Percentiles rank a stretch among this genome's conserved stretches.
These are phyloP conservation scores for Trichoderma sp. DNA, from an alignment of 2,329 filamentous ascomycete genomes.

Conservation along the genomic window DNA sequence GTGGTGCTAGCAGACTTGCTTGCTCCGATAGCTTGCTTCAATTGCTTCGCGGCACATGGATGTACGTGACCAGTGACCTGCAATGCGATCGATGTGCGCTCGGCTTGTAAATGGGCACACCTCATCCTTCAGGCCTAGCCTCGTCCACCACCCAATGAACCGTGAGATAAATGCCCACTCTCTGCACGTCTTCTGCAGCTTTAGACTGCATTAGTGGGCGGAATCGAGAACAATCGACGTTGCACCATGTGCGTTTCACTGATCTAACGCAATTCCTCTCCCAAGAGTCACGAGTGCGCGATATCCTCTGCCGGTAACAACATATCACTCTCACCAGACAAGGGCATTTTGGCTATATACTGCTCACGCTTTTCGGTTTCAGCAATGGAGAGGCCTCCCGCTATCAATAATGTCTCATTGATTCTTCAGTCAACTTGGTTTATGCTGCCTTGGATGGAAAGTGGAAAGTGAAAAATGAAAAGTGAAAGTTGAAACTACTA, in stretches of 20 bases:
- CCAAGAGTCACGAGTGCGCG: background rate
- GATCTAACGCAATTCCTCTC: background rate
- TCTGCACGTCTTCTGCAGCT: constrained; percentile 6
- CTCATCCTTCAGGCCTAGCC: constrained; percentile 3
- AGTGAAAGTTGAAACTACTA: background rate
- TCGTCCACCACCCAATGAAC: background rate
- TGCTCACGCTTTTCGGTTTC: background rate
- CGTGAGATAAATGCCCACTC: background rate
- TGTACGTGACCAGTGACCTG: background rate
- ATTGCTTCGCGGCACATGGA: background rate
- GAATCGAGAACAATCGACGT: background rate
- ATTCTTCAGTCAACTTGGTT: background rate
- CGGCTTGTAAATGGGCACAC: constrained; percentile 2
- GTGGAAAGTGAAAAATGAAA: background rate
- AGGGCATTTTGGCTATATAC: background rate
- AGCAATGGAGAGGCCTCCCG: background rate
- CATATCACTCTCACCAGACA: background rate
- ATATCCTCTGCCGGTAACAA: background rate
- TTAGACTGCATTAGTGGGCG: constrained; percentile 3
- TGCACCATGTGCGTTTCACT: background rate
- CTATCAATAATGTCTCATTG: background rate
- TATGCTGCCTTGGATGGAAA: background rate
- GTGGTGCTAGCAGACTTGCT: background rate
- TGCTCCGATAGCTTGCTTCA: background rate
- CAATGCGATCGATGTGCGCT: background rate